These are phyloP conservation scores for Tetrapyrgos nigripes DNA, from an alignment of 1,284 basidiomycete species.

Conservation along the genomic window DNA sequence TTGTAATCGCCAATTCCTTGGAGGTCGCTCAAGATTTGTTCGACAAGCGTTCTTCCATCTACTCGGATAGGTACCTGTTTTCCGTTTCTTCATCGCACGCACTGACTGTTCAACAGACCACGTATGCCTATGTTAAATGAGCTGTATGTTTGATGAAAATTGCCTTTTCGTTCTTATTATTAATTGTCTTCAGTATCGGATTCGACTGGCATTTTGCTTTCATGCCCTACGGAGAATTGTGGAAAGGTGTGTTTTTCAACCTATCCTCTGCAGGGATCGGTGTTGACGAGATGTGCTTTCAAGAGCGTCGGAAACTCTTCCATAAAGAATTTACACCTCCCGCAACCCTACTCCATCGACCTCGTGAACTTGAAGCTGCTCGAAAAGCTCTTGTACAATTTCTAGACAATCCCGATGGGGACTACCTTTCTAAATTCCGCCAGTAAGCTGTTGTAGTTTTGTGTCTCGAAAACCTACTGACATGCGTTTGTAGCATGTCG, in stretches of 20 bases:
- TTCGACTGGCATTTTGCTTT: constrained; percentile 44
- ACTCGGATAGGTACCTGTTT: constrained; percentile 38
- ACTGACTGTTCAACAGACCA: not conserved
- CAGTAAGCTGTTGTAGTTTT: constrained; percentile 6
- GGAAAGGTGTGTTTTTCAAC: not conserved
- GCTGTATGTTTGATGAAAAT: constrained; percentile 1
- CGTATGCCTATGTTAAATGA: constrained; percentile 15
- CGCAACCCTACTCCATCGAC: constrained; percentile 24
- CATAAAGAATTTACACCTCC: constrained; percentile 39
- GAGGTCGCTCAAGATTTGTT: constrained; percentile 41
- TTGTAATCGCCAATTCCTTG: constrained; percentile 38
- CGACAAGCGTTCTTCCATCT: constrained; percentile 39
- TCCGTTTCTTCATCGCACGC: not conserved
- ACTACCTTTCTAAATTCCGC: constrained; percentile 30
- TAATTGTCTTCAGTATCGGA: constrained; percentile 36
- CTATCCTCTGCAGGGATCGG: not conserved
- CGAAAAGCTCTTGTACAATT: constrained; percentile 30
- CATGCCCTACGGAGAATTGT: constrained; percentile 37
- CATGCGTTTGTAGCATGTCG: constrained; percentile 7
- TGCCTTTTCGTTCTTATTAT: not conserved
- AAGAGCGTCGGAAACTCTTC: constrained; percentile 42
- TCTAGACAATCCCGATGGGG: constrained; percentile 28
- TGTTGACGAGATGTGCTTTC: constrained; percentile 28
- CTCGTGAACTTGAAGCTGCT: constrained; percentile 1
- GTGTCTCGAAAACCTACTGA: constrained; percentile 5